phyloP scores from a whole-genome alignment of 140 eudicot species.

The Senecio squalidus region DNA sequence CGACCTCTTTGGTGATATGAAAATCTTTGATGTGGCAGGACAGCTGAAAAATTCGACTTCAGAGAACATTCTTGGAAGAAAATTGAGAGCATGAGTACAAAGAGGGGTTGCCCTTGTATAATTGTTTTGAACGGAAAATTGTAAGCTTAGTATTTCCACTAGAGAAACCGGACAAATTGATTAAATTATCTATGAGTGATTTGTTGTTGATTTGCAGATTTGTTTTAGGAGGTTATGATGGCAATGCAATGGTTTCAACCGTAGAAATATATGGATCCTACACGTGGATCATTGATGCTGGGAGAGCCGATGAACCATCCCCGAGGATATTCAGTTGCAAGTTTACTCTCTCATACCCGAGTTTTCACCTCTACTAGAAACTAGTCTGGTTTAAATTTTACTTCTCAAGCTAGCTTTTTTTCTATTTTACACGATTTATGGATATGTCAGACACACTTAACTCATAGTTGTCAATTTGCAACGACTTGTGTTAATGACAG shows the following conservation, averaged over 20 bases:
- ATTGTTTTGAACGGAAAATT: conserved; percentile 64
- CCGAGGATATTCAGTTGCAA: background rate
- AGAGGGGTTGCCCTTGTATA: conserved; percentile 65
- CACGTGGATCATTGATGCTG: background rate
- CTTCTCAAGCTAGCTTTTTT: too few relatives aligned
- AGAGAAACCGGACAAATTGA: background rate
- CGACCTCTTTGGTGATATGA: background rate
- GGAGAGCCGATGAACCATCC: background rate
- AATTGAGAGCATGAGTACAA: conserved; percentile 52
- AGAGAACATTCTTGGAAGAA: conserved; percentile 83
- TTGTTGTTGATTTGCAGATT: background rate
- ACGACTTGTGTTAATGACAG: conserved; percentile 27
- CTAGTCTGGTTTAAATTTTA: too few relatives aligned
- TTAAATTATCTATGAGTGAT: background rate
- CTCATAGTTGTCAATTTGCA: background rate
- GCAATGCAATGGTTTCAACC: background rate
- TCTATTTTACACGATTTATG: too few relatives aligned
- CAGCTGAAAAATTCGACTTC: conserved; percentile 89
- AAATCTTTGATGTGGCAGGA: conserved; percentile 26
- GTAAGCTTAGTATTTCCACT: conserved; percentile 32
- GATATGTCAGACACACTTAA: too few relatives aligned
- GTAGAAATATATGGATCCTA: background rate
- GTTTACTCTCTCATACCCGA: too few relatives aligned
- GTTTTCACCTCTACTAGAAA: too few relatives aligned
- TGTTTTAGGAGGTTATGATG: background rate